Evolutionary conservation across 805 yeast genomes (phyloP).

Genomic region (Martiniozyma abietophila): DNA sequence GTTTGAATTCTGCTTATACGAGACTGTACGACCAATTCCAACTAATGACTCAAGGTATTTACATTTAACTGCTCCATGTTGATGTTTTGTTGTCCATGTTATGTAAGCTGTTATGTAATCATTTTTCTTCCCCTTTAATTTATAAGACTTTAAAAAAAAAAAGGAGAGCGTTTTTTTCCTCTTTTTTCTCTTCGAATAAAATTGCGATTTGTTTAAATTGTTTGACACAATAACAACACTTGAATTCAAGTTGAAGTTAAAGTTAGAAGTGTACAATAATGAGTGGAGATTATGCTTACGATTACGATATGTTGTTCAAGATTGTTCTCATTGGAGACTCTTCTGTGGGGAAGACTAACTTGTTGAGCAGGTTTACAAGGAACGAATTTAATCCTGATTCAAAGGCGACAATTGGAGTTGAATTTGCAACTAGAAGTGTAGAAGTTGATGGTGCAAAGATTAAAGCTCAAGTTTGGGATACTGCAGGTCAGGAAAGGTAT

Average conservation of each 20-base stretch:
- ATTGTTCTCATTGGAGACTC: slow-evolving; percentile 94
- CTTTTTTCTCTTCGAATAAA: too few species aligned
- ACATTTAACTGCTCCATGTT: too few species aligned
- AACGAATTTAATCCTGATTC: slow-evolving; percentile 94
- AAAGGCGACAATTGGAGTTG: slow-evolving; percentile 94
- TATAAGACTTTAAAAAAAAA: too few species aligned
- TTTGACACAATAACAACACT: too few species aligned
- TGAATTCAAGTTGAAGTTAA: too few species aligned
- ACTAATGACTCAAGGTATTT: slow-evolving; percentile 89
- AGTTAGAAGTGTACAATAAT: too few species aligned
- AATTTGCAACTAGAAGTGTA: slow-evolving; percentile 92
- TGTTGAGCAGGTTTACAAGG: slow-evolving; percentile 86
- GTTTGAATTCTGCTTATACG: slow-evolving; percentile 82
- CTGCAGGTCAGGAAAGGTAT: slow-evolving; percentile 98
- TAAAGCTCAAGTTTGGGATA: slow-evolving; percentile 95
- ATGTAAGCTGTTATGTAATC: too few species aligned
- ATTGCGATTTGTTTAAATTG: too few species aligned
- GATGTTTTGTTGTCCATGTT: too few species aligned
- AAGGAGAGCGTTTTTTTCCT: too few species aligned
- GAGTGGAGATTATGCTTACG: slow-evolving; percentile 69
- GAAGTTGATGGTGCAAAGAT: slow-evolving; percentile 77
- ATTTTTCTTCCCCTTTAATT: too few species aligned
- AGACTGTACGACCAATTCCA: slow-evolving; percentile 93
- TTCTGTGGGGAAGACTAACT: slow-evolving; percentile 94
- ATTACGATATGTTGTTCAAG: slow-evolving; percentile 88